Evolutionary conservation across 169 alveolate genomes (phyloP).

Genomic region (Condylostoma magnum): DNA sequence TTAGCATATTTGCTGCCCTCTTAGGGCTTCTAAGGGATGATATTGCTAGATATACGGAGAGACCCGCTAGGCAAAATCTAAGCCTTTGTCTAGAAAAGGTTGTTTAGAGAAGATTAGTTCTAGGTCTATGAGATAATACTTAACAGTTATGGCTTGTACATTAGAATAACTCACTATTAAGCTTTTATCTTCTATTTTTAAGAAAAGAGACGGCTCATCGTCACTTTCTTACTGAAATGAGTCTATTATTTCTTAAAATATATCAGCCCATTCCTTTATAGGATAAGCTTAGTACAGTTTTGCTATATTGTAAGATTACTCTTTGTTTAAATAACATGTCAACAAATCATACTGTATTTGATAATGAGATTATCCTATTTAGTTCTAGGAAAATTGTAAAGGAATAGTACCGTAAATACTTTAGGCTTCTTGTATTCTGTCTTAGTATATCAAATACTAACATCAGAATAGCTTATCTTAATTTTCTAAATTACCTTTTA

Average conservation of each 20-base stretch:
- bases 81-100: slow-evolving; percentile 16
- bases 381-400: neutral
- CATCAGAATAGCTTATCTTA: neutral
- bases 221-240: neutral
- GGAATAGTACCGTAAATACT: neutral
- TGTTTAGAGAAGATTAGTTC: slow-evolving; percentile 27
- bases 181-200: neutral
- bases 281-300: slow-evolving; percentile 11
- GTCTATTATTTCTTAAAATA: neutral
- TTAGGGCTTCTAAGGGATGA: too few species aligned
- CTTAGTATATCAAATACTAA: slow-evolving; percentile 17
- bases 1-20: too few species aligned
- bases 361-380: neutral
- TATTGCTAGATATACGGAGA: too few species aligned
- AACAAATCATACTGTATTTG: slow-evolving; percentile 27
- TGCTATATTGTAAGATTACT: neutral
- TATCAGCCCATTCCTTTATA: neutral
- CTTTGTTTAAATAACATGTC: slow-evolving; percentile 8
- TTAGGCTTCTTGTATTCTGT: slow-evolving; percentile 14
- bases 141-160: neutral
- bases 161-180: neutral
- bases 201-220: slow-evolving; percentile 19
- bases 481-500: neutral
- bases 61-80: slow-evolving; percentile 21
- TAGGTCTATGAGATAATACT: neutral